Conservation (phyloP, 2,329 filamentous ascomycete genomes). For the Diaporthe aspalathi region DNA sequence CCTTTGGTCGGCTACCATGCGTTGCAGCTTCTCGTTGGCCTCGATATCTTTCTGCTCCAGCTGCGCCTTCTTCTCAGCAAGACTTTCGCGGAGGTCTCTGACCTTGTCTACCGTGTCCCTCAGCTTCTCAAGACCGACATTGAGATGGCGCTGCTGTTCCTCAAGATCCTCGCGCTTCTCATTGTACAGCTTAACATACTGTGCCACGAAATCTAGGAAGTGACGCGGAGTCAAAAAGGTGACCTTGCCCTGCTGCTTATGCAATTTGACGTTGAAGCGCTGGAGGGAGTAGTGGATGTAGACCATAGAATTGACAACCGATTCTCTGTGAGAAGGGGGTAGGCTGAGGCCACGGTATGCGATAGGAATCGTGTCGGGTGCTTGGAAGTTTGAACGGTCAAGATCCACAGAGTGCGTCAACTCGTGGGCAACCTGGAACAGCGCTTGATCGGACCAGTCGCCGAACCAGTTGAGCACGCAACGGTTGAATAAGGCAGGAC, state of each 20-base stretch:
- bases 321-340: constrained; percentile 89
- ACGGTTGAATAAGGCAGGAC: constrained; percentile 98
- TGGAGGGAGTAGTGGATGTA: constrained; percentile 97
- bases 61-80: constrained; percentile 94
- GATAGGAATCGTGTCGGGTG: constrained; percentile 91
- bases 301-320: constrained; percentile 98
- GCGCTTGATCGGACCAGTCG: constrained; percentile 98
- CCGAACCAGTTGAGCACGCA: constrained; percentile 99
- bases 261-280: constrained; percentile 86
- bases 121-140: constrained; percentile 97
- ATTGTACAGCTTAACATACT: constrained; percentile 97
- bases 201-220: constrained; percentile 97
- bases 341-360: constrained; percentile 88
- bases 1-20: constrained; percentile 95
- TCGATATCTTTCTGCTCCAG: constrained; percentile 94
- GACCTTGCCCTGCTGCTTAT: constrained; percentile 90
- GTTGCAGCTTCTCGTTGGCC: constrained; percentile 96
- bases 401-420: constrained; percentile 96
- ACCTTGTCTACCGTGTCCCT: constrained; percentile 98
- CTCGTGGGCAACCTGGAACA: constrained; percentile 97
- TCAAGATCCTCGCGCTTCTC: constrained; percentile 99
- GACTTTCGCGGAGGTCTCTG: constrained; percentile 86
- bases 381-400: constrained; percentile 85
- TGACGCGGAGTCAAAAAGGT: constrained; percentile 97
- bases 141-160: constrained; percentile 97